phyloP scores from a whole-genome alignment of 2,329 filamentous ascomycete species.

The Trichoderma pleuroti region DNA sequence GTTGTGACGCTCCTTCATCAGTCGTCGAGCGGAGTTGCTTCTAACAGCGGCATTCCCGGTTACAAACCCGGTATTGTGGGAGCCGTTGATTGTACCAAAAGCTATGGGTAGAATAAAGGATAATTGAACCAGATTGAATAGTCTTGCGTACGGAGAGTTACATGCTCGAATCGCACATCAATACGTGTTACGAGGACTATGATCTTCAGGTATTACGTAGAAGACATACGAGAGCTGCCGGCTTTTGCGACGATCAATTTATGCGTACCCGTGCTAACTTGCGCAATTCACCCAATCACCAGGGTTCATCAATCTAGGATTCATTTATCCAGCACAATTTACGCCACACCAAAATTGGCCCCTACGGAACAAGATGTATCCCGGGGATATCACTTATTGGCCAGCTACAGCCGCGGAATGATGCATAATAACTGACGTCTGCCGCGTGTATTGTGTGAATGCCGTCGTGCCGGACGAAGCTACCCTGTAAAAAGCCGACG shows the following conservation, averaged over 20 bases:
- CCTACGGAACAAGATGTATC: background rate
- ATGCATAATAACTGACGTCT: background rate
- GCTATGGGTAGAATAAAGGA: background rate
- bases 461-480: background rate
- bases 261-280: background rate
- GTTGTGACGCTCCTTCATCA: background rate
- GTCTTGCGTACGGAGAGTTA: background rate
- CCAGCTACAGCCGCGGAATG: background rate
- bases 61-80: background rate
- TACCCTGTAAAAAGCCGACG: background rate
- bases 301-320: background rate
- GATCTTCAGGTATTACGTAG: background rate
- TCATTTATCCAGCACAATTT: background rate
- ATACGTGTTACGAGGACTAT: background rate
- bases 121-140: background rate
- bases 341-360: background rate
- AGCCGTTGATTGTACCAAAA: background rate
- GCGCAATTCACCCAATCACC: background rate
- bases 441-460: background rate
- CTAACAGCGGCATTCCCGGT: background rate
- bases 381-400: background rate
- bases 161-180: background rate
- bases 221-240: background rate
- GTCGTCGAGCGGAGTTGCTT: background rate
- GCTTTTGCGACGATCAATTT: background rate